Base-by-base conservation (phyloP, 148 eudicot species). In the Camellia sinensis region DNA sequence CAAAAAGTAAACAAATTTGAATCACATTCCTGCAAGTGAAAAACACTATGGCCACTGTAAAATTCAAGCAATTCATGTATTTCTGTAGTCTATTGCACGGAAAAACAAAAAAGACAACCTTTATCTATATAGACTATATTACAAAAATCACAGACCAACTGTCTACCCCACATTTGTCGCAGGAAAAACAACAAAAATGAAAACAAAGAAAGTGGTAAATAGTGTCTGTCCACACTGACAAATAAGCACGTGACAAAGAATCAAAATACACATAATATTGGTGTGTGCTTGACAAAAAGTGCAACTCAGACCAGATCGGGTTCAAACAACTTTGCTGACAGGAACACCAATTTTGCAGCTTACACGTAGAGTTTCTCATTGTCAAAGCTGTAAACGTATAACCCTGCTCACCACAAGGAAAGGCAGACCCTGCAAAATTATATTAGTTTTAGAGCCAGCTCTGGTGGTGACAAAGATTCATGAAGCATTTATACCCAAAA, bases 281-380 rank as follows among this genome's bases (percentile, higher is more conserved):
- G 41, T 21, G 37, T 45, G 69, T 29, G 69, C 19, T 5, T 10
- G n/a, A 2, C 8, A 15, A 8, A 8, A 6, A 2, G 57, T 6
- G 19, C 41, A 60, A 61, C 56, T 60, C 54, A 18, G 37, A n/a
- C 15, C 8, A 44, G 69, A 63, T 63, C 29, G 43, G 69, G 8
- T 12, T 18, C 19, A 43, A 75, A 54, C 63, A 3, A 37, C 65
- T 40, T 57, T 56, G 66, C 78, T 19, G 15, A 74, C 48, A 54
- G 45, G 64, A 43, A 59, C 66, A n/a, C 66, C 22, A 74, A 59
- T 74, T 29, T 56, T 74, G 64, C 52, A 53, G 60, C 80, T 77
- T 50, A 48, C 63, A 8, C 7, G 41, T n/a, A 29, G 44, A 64
- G 29, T 66, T 45, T 78, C 59, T 67, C 52, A 45, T 40, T 17